Percentiles rank a stretch among this genome's conserved stretches.
Conservation (phyloP, 805 yeast genomes). For the Metschnikowia borealis region DNA sequence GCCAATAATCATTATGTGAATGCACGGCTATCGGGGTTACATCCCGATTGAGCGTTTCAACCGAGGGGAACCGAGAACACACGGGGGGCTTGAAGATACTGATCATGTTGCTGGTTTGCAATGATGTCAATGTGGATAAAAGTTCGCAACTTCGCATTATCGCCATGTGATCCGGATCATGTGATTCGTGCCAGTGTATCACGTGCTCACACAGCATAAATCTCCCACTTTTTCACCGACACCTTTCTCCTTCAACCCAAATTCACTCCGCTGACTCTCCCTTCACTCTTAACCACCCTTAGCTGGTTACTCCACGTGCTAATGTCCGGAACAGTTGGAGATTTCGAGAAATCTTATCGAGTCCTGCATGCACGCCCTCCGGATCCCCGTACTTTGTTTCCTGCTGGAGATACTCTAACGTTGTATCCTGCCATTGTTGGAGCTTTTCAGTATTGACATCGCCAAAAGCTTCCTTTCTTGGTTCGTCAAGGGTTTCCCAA, state of each 20-base stretch:
- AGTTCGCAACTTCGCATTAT: not conserved
- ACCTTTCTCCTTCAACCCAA: too few species aligned
- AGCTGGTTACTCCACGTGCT: not conserved
- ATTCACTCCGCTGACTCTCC: not conserved
- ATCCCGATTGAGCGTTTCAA: constrained; percentile 32
- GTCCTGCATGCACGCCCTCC: not conserved
- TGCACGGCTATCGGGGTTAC: constrained; percentile 47
- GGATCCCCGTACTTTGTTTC: not conserved
- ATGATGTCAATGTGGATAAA: not conserved
- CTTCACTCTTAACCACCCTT: not conserved
- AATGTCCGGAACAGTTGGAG: not conserved
- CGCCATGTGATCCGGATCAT: not conserved
- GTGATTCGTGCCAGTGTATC: too few species aligned
- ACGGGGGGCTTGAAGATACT: constrained; percentile 8
- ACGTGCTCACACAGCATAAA: too few species aligned
- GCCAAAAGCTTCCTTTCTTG: not conserved
- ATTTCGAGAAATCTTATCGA: not conserved
- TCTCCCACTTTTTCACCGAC: not conserved
- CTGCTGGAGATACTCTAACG: not conserved
- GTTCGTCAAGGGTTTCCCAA: not conserved
- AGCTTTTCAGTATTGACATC: not conserved
- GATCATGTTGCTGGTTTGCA: constrained; percentile 8
- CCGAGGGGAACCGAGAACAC: constrained; percentile 5
- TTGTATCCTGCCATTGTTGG: not conserved
- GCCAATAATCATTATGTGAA: constrained; percentile 71